Evolutionary conservation across 2,329 filamentous ascomycete species (phyloP), one percentile per base, ranked within the genome.

Genomic region (Pleomassaria siparia): DNA sequence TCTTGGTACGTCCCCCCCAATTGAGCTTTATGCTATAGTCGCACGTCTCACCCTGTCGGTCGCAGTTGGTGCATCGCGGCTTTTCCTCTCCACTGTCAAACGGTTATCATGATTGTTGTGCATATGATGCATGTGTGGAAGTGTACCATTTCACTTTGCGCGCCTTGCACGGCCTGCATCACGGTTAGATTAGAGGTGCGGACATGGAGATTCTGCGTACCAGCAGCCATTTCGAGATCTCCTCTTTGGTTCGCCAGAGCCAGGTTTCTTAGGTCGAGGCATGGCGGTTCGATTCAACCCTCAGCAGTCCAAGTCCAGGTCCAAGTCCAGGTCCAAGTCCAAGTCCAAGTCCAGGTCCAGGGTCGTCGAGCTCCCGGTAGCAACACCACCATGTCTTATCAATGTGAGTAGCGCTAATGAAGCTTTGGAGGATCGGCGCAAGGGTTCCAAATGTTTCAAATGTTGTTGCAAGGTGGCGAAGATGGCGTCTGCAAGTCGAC

Each of bases 11-110:
- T 4, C 88, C 87, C 50, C 87, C 85, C 89, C 89, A 92, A 60
- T 91, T 91, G 55, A 92, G 74, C 25, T 87, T 81, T 58, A 92
- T 88, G 60, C 83, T 88, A 67, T 91, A 92, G 70, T 94, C 88
- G 73, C 89, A 94, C 39, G 75, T 74, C 64, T 90, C 87, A 51
- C 84, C 84, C 54, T 85, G 83, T 51, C 83, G 83, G 59, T 84
- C 78, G 69, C 89, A 92, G 63, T 90, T 91, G 40, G 80, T 62
- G 70, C 89, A 92, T 52, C 71, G 73, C 12, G 89, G 88, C 56
- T 86, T 86, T 64, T 88, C 85, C 69, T 92, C 89, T 53, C 86
- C 88, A 71, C 79, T 81, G 39, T 32, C 28, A 20, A 20, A 53
- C 7, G 20, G 58, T 69, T 55, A 65, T 30, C 50, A 32, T 25